These are phyloP conservation scores for Sporothrix globosa DNA, from an alignment of 2,329 filamentous ascomycete genomes.

Conservation along the genomic window DNA sequence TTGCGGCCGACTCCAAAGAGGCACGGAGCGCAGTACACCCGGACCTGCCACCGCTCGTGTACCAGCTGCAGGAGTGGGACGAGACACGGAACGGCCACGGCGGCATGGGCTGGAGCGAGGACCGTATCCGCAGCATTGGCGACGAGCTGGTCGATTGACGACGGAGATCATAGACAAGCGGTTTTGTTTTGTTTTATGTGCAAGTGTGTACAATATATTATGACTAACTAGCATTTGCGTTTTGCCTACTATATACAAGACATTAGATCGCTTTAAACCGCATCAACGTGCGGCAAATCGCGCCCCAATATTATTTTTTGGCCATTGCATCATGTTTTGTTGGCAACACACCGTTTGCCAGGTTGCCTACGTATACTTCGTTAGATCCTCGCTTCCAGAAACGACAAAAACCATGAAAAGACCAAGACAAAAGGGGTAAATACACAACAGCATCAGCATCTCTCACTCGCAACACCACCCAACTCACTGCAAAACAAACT, in stretches of 20 bases:
- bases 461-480: background rate
- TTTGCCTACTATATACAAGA: background rate
- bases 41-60: conserved; percentile 34
- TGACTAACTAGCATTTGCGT: conserved; percentile 12
- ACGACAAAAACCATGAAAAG: background rate
- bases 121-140: conserved; percentile 43
- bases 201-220: conserved; percentile 1
- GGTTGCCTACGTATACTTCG: background rate
- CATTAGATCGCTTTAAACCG: background rate
- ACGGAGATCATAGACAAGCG: background rate
- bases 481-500: conserved; percentile 49
- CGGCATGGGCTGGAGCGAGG: conserved; percentile 55
- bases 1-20: background rate
- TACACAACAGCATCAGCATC: background rate
- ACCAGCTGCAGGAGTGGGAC: conserved; percentile 52
- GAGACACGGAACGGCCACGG: conserved; percentile 52
- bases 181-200: background rate
- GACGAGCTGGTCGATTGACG: conserved; percentile 37
- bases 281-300: background rate
- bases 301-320: background rate
- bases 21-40: conserved; percentile 18
- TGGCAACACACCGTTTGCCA: conserved; percentile 19
- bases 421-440: background rate
- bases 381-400: background rate
- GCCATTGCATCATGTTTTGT: conserved; percentile 1